Percentiles rank a stretch among this genome's conserved stretches.
These are phyloP conservation scores for Dothideomycetes sp. DNA, from an alignment of 2,329 filamentous ascomycete genomes.

Conservation along the genomic window DNA sequence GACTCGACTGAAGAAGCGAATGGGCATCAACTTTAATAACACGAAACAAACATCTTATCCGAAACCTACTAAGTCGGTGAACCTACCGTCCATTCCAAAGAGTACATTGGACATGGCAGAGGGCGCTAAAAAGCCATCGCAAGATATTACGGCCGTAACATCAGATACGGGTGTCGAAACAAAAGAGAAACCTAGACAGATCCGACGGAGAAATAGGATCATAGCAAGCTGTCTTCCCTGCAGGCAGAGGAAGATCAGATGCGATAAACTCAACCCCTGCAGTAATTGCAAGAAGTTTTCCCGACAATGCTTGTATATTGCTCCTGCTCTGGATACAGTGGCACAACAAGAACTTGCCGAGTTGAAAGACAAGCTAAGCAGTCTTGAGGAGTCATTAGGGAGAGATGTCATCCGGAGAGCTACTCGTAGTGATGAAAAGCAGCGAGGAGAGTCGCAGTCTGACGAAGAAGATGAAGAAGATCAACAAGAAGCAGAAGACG, in stretches of 20 bases:
- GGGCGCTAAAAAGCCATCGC: constrained; percentile 4
- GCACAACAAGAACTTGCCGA: constrained; percentile 61
- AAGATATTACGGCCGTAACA: constrained; percentile 6
- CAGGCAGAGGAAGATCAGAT: constrained; percentile 66
- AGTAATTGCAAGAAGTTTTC: constrained; percentile 48
- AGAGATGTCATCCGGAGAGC: constrained; percentile 47
- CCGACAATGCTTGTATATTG: constrained; percentile 52
- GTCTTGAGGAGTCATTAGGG: constrained; percentile 58
- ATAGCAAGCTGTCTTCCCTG: constrained; percentile 37
- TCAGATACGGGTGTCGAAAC: constrained; percentile 1
- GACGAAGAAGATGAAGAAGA: constrained; percentile 46
- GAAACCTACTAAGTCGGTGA: too few species aligned
- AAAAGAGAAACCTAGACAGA: constrained; percentile 8
- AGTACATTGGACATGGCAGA: too few species aligned
- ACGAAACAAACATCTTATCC: too few species aligned
- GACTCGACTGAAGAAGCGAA: too few species aligned
- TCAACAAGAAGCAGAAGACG: constrained; percentile 37
- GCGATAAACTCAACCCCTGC: constrained; percentile 63
- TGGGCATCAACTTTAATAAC: too few species aligned
- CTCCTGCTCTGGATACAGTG: constrained; percentile 56
- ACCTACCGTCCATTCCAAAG: too few species aligned
- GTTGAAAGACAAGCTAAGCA: constrained; percentile 69
- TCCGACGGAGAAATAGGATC: constrained; percentile 9
- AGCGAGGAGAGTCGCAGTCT: constrained; percentile 25
- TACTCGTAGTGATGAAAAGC: constrained; percentile 10